Evolutionary conservation across 768 basidiomycete genomes (phyloP), one percentile per base, ranked within the genome.

Genomic region (Leccinum truebloodii): DNA sequence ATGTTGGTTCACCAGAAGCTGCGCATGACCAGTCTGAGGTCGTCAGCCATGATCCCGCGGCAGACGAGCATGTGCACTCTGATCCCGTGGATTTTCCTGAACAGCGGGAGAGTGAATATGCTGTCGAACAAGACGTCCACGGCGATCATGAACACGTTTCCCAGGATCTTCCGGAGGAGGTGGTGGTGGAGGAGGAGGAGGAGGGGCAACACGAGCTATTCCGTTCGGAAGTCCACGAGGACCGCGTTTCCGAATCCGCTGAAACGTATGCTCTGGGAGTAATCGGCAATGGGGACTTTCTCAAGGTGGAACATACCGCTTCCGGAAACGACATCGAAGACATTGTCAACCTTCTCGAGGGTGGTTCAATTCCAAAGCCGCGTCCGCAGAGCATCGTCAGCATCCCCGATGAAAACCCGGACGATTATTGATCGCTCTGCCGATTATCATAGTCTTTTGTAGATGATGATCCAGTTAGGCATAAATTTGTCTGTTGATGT

Each of bases 281-380:
- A 13, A 22, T 52, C 18, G 51, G 44, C 44, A 68, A 67, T 10
- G 64, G 63, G 54, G 48, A 65, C 22, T 26, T 24, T 52, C 12
- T 54, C 28, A 57, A 59, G 34, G 51, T 49, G 13, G 66, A 57
- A 32, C 39, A 24, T 14, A 4, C 24, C 30, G n/a, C 53, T 20
- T 32, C 53, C 14, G 79, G 70, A 16, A 71, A 76, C 57, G 83
- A 87, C 32, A 76, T 87, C 32, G 89, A 85, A 71, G 83, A 84
- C 58, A 84, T 90, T 55, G 84, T 91, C 61, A 84, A 80, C 65
- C 78, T 89, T 65, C 83, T 90, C 13, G 86, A 91, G 73, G 63
- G 69, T 3, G 34, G 55, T 26, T 49, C 65, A 12, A 68, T 78
- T 1, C 66, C 74, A 50, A 82, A 80, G 63, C 67, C 75, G 12